Evolutionary conservation across 202 grass and related monocot genomes (phyloP).

Genomic region (Schoenoplectus triqueter): DNA sequence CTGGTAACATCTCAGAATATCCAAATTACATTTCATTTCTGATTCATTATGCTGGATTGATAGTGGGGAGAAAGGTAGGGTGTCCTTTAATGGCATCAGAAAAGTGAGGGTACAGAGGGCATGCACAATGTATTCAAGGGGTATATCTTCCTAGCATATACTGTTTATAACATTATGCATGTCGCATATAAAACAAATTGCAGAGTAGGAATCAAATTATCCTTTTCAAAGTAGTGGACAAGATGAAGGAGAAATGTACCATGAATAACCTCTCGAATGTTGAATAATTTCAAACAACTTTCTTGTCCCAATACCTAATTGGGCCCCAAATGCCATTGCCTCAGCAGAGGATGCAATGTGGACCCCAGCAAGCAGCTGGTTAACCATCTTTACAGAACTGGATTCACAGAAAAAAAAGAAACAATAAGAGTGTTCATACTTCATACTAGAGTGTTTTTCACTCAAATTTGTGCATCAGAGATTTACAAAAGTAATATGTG

Average conservation of each 20-base stretch:
- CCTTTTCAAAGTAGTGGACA: conserved; percentile 26
- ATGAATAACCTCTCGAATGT: conserved; percentile 84
- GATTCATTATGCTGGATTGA: background rate
- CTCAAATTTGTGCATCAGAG: too few species aligned
- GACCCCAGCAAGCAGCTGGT: conserved; percentile 97
- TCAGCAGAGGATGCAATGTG: conserved; percentile 95
- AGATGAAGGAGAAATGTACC: conserved; percentile 52
- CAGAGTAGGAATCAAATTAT: background rate
- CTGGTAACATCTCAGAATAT: background rate
- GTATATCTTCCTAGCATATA: background rate
- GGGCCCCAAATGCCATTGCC: conserved; percentile 90
- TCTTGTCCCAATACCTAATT: conserved; percentile 73
- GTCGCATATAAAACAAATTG: background rate
- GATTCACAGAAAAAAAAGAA: conserved; percentile 45
- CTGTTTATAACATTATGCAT: conserved; percentile 10
- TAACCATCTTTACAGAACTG: conserved; percentile 99
- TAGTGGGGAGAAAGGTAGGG: background rate
- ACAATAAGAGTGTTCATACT: background rate
- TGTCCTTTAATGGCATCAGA: conserved; percentile 8
- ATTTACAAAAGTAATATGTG: background rate
- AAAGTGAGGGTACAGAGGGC: background rate
- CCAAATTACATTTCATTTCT: conserved; percentile 16
- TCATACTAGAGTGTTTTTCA: background rate
- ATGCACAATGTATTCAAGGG: background rate
- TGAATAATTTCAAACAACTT: conserved; percentile 92